Base-by-base conservation (phyloP, 2,329 filamentous ascomycete species). In the Fusarium sp. region DNA sequence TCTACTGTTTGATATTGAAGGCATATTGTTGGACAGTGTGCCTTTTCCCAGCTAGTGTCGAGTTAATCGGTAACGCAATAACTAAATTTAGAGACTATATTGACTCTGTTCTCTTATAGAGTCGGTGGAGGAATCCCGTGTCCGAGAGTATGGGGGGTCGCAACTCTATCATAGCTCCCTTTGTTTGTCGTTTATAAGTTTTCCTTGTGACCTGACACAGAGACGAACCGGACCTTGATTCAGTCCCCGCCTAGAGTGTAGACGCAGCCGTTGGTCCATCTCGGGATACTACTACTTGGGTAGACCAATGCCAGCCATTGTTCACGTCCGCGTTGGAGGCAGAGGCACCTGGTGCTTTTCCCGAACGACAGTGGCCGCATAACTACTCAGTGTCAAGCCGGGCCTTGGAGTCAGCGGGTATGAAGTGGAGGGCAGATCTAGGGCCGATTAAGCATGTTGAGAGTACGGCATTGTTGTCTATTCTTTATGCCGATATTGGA, bases 81-180 rank as follows among this genome's bases (percentile, higher is more conserved):
- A 8, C 7, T 7, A 20, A 4, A 4, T 4, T 6, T 46, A 8
- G 23, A 10, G 14, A n/a, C 8, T 16, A 6, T 16, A 4, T 13
- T 13, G 6, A 44, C 40, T 20, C 3, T 23, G 6, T 1, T 23
- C 2, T 23, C 18, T 2, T 20, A 11, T 2, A 23, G 13, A 4
- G 38, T 20, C 10, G 6, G 9, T 0, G 6, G 9, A 7, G 38
- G 16, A 11, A 2, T 20, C 20, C 9, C 34, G 13, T 34, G 31
- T 6, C 31, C 3, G 8, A 9, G 4, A 10, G 4, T n/a, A 10
- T 16, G n/a, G 8, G 7, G 1, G n/a, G 2, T 9, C 5, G 1
- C n/a, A 36, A 36, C 34, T n/a, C 14, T n/a, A 16, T 9, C 4
- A 5, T 3, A 9, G 34, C 8, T 36, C n/a, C n/a, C n/a, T 16